Evolutionary conservation across 768 basidiomycete species (phyloP), one percentile per base, ranked within the genome.

Genomic region (Russula virescens): DNA sequence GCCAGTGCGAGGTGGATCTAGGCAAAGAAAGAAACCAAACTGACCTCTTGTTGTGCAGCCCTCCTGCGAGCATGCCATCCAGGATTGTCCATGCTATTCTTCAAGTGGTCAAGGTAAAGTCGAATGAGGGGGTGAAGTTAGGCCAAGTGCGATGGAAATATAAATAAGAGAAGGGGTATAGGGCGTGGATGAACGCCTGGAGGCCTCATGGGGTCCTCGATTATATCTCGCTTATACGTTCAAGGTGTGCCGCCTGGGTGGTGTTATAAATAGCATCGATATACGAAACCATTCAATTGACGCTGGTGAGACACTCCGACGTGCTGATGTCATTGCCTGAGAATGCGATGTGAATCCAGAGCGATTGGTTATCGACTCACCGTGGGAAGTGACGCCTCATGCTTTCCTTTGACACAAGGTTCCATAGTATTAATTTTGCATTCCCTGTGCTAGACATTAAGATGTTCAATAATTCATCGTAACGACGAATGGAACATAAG

Each of bases 31-130:
- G 31, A 34, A 26, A 13, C 25, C 0, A 53, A 11, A 47, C 62
- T 31, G 11, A 68, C 51, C 67, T 76, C 62, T 66, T 80, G 85
- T 75, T 80, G 80, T 54, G 80, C 75, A 3, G 86, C 91, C 65
- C 81, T 80, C 55, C 83, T 80, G 18, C 78, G 78, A 42, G 89
- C 88, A 68, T 81, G 81, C 89, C 89, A 91, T 61, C 91, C 91
- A 57, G 84, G 75, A 61, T 81, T 84, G 71, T 91, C 91, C 89
- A 92, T 91, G 50, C 25, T 60, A 54, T 14, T 47, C 51, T 51
- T 21, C 13, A 16, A 38, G 18, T 43, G 4, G 11, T 18, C 5
- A 43, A 6, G 42, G 18, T 18, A 19, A 19, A 13, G 18, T 4
- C 13, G 42, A 19, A 43, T 43, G 42, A 5, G 5, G 19, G 42